These are phyloP conservation scores for Leucoagaricus sp. DNA, from an alignment of 1,284 basidiomycete species.

Conservation along the genomic window DNA sequence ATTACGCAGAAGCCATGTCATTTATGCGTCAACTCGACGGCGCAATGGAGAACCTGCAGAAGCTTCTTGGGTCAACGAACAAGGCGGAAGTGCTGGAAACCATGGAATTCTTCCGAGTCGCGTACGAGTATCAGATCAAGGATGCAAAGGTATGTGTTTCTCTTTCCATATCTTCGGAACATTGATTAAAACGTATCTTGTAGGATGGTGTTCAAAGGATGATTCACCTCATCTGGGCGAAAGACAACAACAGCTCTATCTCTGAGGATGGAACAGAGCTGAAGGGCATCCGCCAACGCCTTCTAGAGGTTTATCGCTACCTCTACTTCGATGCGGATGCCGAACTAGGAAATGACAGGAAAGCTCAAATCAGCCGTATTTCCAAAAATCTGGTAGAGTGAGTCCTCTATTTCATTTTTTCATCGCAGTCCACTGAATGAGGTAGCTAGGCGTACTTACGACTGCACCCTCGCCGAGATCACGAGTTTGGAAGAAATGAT, in stretches of 20 bases:
- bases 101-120: slow-evolving; percentile 93
- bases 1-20: slow-evolving; percentile 83
- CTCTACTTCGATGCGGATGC: slow-evolving; percentile 87
- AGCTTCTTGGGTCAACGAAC: slow-evolving; percentile 87
- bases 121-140: slow-evolving; percentile 82
- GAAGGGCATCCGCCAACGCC: slow-evolving; percentile 84
- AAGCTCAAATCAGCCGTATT: slow-evolving; percentile 90
- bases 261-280: slow-evolving; percentile 86
- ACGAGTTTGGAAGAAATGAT: slow-evolving; percentile 97
- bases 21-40: slow-evolving; percentile 87
- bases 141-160: slow-evolving; percentile 62
- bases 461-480: slow-evolving; percentile 91
- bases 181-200: slow-evolving; percentile 7
- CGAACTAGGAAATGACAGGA: slow-evolving; percentile 59
- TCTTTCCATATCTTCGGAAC: neutral
- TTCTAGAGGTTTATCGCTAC: slow-evolving; percentile 88
- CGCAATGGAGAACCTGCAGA: slow-evolving; percentile 74
- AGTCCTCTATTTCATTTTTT: slow-evolving; percentile 28
- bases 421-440: slow-evolving; percentile 2
- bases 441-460: slow-evolving; percentile 74
- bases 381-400: slow-evolving; percentile 98
- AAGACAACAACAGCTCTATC: slow-evolving; percentile 84
- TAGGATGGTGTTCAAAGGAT: slow-evolving; percentile 91
- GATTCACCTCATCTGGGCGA: slow-evolving; percentile 97
- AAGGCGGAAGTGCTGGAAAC: slow-evolving; percentile 94